Conservation (phyloP, 768 basidiomycete species). For the Strobilomyces dryophilus region DNA sequence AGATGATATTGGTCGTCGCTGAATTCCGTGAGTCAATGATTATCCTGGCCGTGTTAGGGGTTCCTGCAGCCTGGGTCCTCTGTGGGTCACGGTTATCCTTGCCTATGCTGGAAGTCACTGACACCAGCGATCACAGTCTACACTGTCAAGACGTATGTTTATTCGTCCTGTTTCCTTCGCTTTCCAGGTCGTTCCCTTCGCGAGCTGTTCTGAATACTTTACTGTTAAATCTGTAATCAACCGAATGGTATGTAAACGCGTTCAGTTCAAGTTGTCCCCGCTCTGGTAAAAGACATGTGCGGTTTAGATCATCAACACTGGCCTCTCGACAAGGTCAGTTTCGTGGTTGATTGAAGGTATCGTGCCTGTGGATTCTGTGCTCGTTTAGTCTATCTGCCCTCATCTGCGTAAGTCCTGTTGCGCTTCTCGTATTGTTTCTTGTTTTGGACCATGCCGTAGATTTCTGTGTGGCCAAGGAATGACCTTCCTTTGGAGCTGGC, state of each 20-base stretch:
- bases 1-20: slow-evolving; percentile 28
- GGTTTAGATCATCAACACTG: too few relatives aligned
- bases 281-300: too few relatives aligned
- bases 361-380: too few relatives aligned
- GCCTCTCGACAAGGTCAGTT: too few relatives aligned
- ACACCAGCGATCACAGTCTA: slow-evolving; percentile 28
- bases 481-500: slow-evolving; percentile 18
- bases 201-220: too few relatives aligned
- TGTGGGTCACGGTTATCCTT: slow-evolving; percentile 20
- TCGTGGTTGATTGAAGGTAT: too few relatives aligned
- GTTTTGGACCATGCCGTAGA: slow-evolving; percentile 30
- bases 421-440: neutral
- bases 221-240: too few relatives aligned
- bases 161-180: neutral
- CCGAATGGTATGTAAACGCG: too few relatives aligned
- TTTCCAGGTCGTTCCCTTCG: slow-evolving; percentile 12
- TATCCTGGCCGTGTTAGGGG: neutral
- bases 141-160: slow-evolving; percentile 31
- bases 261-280: too few relatives aligned
- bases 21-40: neutral
- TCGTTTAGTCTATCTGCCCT: slow-evolving; percentile 34
- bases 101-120: neutral
- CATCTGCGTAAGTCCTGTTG: slow-evolving; percentile 36
- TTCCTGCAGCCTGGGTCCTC: slow-evolving; percentile 24
- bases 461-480: slow-evolving; percentile 40